phyloP scores from a whole-genome alignment of 305 asterid species.

The Caryopteris hybrid region DNA sequence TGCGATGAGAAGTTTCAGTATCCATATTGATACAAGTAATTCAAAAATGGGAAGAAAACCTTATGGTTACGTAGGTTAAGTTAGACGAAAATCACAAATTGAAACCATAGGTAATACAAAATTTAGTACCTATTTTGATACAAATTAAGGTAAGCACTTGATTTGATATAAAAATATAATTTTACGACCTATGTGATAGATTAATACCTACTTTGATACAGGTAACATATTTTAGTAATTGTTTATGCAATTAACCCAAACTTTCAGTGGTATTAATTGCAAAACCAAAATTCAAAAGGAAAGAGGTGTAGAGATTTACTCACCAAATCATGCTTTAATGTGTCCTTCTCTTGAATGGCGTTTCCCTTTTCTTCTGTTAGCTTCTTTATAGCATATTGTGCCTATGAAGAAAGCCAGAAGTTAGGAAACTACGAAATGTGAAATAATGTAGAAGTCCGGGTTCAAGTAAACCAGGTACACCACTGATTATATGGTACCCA shows the following conservation, averaged over 20 bases:
- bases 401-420: conserved; percentile 39
- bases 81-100: not conserved
- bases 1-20: not conserved
- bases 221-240: not conserved
- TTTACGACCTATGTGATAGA: not conserved
- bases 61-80: too few relatives aligned
- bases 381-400: conserved; percentile 48
- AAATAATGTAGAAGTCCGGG: not conserved
- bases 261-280: not conserved
- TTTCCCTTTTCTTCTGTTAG: conserved; percentile 52
- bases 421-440: not conserved
- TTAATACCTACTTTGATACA: not conserved
- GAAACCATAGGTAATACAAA: not conserved
- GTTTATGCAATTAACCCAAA: not conserved
- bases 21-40: not conserved
- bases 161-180: too few relatives aligned
- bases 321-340: conserved; percentile 58
- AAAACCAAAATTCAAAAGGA: not conserved
- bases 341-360: conserved; percentile 37
- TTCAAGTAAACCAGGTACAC: not conserved
- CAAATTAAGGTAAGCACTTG: not conserved
- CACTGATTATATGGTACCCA: not conserved
- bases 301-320: conserved; percentile 22
- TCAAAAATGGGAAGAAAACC: not conserved
- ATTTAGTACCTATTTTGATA: not conserved